Evolutionary conservation across 768 basidiomycete species (phyloP).

Genomic region (Podaxis sp.): DNA sequence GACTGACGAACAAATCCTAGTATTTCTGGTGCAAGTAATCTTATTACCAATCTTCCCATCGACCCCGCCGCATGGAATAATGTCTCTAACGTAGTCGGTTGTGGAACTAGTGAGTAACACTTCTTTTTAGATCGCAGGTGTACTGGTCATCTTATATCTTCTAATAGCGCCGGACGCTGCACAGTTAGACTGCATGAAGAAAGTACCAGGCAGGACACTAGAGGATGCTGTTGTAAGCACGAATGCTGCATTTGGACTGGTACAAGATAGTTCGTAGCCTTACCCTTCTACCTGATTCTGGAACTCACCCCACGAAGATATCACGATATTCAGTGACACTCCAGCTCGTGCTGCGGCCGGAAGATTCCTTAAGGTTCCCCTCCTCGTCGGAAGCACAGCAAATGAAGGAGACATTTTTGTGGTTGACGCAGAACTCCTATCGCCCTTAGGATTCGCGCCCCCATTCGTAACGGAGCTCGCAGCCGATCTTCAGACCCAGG

Average conservation of each 20-base stretch:
- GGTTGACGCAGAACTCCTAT: slow-evolving; percentile 25
- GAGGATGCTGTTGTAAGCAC: slow-evolving; percentile 33
- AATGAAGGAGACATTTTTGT: slow-evolving; percentile 38
- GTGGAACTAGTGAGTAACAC: slow-evolving; percentile 28
- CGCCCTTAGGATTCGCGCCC: slow-evolving; percentile 25
- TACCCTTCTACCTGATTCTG: neutral
- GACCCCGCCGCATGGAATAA: slow-evolving; percentile 30
- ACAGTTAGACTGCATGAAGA: slow-evolving; percentile 38
- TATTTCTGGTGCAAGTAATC: slow-evolving; percentile 16
- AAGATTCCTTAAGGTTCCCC: slow-evolving; percentile 30
- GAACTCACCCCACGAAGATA: slow-evolving; percentile 20
- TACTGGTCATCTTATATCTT: neutral
- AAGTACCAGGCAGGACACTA: slow-evolving; percentile 28
- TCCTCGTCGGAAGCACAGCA: slow-evolving; percentile 30
- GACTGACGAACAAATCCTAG: slow-evolving; percentile 6
- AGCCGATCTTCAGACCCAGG: slow-evolving; percentile 32
- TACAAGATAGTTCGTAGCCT: slow-evolving; percentile 31
- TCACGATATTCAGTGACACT: slow-evolving; percentile 34
- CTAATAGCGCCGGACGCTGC: slow-evolving; percentile 22
- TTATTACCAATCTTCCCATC: slow-evolving; percentile 16
- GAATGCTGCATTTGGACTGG: slow-evolving; percentile 26
- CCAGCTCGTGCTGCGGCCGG: slow-evolving; percentile 24
- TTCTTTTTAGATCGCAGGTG: no score
- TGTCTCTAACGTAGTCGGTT: slow-evolving; percentile 31
- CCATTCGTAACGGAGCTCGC: slow-evolving; percentile 31